Percentiles rank a stretch among this genome's conserved stretches.
These are phyloP conservation scores for Rutstroemia sp. DNA, from an alignment of 2,329 filamentous ascomycete species.

Conservation along the genomic window DNA sequence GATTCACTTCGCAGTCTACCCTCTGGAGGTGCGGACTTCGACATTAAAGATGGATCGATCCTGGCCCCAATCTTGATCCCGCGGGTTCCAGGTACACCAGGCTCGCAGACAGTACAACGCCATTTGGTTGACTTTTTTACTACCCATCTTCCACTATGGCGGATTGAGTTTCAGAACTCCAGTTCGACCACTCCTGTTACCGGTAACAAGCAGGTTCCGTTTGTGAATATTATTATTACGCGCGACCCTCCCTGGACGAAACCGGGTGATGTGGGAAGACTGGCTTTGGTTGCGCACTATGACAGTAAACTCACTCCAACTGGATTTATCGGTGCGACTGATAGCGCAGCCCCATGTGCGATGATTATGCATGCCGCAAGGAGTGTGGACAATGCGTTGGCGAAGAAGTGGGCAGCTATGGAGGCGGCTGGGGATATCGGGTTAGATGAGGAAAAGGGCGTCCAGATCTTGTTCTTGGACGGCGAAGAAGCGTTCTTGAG, in stretches of 20 bases:
- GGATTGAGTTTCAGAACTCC: conserved; percentile 80
- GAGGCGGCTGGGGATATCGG: conserved; percentile 47
- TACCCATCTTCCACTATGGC: conserved; percentile 69
- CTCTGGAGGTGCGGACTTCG: conserved; percentile 65
- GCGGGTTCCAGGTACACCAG: conserved; percentile 80
- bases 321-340: conserved; percentile 88
- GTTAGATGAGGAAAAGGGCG: conserved; percentile 69
- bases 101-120: conserved; percentile 62
- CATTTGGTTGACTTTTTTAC: conserved; percentile 83
- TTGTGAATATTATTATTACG: conserved; percentile 78
- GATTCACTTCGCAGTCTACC: conserved; percentile 65
- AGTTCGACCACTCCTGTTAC: conserved; percentile 74
- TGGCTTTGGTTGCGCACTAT: conserved; percentile 91
- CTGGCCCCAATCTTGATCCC: conserved; percentile 82
- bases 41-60: conserved; percentile 67
- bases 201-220: conserved; percentile 64
- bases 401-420: conserved; percentile 74
- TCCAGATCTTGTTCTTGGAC: conserved; percentile 86
- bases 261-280: conserved; percentile 65
- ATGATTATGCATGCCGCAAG: conserved; percentile 83
- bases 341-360: conserved; percentile 90
- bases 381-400: conserved; percentile 72
- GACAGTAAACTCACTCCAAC: conserved; percentile 74
- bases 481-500: conserved; percentile 84
- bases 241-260: conserved; percentile 80